Evolutionary conservation across 768 basidiomycete genomes (phyloP).

Genomic region (Termitomyces bulborhizus): DNA sequence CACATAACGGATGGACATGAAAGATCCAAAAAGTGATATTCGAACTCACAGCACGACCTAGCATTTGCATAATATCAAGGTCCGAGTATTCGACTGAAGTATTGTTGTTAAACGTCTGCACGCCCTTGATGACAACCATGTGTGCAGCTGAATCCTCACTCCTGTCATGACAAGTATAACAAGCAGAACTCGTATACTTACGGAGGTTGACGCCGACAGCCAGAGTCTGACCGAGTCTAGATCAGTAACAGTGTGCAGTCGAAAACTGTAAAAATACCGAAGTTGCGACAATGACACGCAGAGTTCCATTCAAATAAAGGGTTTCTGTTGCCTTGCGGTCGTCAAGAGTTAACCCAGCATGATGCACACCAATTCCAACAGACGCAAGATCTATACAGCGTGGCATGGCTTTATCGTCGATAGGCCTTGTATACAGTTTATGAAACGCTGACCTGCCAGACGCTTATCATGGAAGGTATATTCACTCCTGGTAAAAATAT

Average conservation of each 20-base stretch:
- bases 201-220: slow-evolving; percentile 97
- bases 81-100: slow-evolving; percentile 80
- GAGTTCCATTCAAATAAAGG: slow-evolving; percentile 54
- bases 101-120: slow-evolving; percentile 69
- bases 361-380: slow-evolving; percentile 83
- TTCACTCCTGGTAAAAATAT: slow-evolving; percentile 36
- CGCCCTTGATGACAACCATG: slow-evolving; percentile 90
- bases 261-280: slow-evolving; percentile 47
- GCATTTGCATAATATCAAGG: slow-evolving; percentile 93
- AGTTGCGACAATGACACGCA: slow-evolving; percentile 74
- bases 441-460: slow-evolving; percentile 43
- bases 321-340: slow-evolving; percentile 75
- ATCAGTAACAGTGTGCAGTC: neutral
- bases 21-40: neutral
- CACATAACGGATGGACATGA: neutral
- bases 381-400: slow-evolving; percentile 48
- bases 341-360: slow-evolving; percentile 74
- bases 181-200: slow-evolving; percentile 27
- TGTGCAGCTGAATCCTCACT: slow-evolving; percentile 61
- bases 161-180: neutral
- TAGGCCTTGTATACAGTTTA: neutral
- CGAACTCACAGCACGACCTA: slow-evolving; percentile 76
- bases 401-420: neutral
- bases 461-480: slow-evolving; percentile 62
- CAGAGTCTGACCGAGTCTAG: slow-evolving; percentile 55